Percentiles rank a stretch among this genome's conserved stretches.
Conservation (phyloP, 2,329 filamentous ascomycete genomes). For the Didymella lethalis region DNA sequence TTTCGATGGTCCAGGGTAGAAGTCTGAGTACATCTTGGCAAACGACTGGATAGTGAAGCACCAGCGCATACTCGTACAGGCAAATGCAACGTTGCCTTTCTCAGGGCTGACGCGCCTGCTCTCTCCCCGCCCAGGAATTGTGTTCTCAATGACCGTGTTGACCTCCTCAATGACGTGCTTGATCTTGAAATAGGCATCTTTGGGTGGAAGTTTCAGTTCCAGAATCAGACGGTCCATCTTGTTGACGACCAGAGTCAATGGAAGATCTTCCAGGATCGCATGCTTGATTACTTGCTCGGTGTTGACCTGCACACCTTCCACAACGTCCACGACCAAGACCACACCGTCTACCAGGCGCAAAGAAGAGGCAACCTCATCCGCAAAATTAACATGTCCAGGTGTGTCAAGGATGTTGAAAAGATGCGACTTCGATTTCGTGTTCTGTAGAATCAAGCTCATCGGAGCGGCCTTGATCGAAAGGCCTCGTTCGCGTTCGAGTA, state of each 20-base stretch:
- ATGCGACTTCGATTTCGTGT: slow-evolving; percentile 91
- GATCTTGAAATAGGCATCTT: slow-evolving; percentile 97
- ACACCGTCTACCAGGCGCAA: slow-evolving; percentile 89
- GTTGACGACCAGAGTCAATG: slow-evolving; percentile 90
- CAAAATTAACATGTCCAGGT: slow-evolving; percentile 97
- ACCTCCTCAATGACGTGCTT: slow-evolving; percentile 99
- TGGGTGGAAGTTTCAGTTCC: slow-evolving; percentile 91
- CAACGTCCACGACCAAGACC: slow-evolving; percentile 91
- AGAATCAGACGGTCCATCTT: slow-evolving; percentile 96
- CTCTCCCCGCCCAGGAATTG: slow-evolving; percentile 80
- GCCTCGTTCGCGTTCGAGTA: slow-evolving; percentile 87
- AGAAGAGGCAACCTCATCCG: slow-evolving; percentile 92
- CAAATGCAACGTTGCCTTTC: slow-evolving; percentile 97
- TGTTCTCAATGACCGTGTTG: slow-evolving; percentile 92
- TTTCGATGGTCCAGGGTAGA: slow-evolving; percentile 68
- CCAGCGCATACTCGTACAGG: slow-evolving; percentile 93
- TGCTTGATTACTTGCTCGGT: slow-evolving; percentile 98
- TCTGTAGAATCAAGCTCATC: slow-evolving; percentile 91
- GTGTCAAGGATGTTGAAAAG: slow-evolving; percentile 95
- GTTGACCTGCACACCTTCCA: slow-evolving; percentile 98
- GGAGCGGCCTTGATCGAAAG: slow-evolving; percentile 91
- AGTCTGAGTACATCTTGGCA: slow-evolving; percentile 93
- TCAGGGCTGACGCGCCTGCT: slow-evolving; percentile 87
- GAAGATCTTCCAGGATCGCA: slow-evolving; percentile 86
- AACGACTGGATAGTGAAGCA: slow-evolving; percentile 95